Evolutionary conservation across 192 early-diverging fungal genomes (phyloP).

Genomic region (Ambispora gerdemannii): DNA sequence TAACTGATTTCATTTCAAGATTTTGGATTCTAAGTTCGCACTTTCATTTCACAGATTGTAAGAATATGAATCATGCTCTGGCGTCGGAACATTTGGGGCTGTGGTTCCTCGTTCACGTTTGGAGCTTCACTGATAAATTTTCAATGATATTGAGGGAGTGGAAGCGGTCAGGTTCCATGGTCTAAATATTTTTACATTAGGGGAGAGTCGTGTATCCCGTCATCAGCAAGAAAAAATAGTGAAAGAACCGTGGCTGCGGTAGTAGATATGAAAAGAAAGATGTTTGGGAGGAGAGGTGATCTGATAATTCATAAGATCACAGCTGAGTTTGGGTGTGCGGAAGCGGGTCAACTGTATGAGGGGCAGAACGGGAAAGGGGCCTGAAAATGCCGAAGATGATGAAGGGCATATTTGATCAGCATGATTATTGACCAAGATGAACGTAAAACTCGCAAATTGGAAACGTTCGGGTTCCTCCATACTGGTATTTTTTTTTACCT

Average conservation of each 20-base stretch:
- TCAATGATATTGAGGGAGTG: background rate
- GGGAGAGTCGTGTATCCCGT: conserved; percentile 15
- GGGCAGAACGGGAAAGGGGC: conserved; percentile 27
- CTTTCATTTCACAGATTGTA: conserved; percentile 22
- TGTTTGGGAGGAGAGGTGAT: conserved; percentile 24
- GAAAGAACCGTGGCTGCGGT: conserved; percentile 16
- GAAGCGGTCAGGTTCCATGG: background rate
- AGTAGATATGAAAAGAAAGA: conserved; percentile 23
- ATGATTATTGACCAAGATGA: conserved; percentile 1
- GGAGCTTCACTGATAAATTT: conserved; percentile 27
- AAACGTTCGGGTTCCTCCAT: conserved; percentile 26
- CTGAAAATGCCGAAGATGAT: conserved; percentile 29
- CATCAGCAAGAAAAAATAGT: conserved; percentile 14
- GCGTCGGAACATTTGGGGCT: conserved; percentile 11
- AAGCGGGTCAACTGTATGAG: conserved; percentile 23
- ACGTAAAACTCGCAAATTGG: conserved; percentile 11
- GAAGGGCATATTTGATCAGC: conserved; percentile 30
- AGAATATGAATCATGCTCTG: conserved; percentile 30
- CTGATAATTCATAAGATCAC: conserved; percentile 25
- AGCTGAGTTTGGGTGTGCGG: conserved; percentile 25
- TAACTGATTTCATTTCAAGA: conserved; percentile 23
- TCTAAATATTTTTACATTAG: conserved; percentile 2
- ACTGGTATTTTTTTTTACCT: conserved; percentile 20
- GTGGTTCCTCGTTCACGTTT: conserved; percentile 22
- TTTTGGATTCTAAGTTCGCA: background rate